These are phyloP conservation scores for Metschnikowia orientalis DNA, from an alignment of 805 yeast genomes.

Conservation along the genomic window DNA sequence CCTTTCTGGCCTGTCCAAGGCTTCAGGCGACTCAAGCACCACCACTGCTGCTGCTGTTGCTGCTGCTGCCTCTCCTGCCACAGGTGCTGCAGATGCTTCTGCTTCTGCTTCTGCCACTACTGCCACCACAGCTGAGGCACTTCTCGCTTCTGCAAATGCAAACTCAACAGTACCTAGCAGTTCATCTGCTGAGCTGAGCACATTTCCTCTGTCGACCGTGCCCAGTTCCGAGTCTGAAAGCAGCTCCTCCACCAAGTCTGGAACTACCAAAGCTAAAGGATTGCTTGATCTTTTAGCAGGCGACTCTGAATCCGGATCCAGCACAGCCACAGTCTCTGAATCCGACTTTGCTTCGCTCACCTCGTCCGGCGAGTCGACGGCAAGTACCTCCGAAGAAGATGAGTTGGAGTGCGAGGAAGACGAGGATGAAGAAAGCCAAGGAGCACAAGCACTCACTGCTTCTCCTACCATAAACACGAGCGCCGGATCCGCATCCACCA, in stretches of 20 bases:
- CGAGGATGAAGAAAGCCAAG: conserved; percentile 1
- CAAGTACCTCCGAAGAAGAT: conserved; percentile 1
- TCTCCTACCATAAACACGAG: too few relatives aligned
- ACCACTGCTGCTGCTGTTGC: conserved; percentile 1
- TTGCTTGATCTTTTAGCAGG: conserved; percentile 2
- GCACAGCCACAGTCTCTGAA: conserved; percentile 12
- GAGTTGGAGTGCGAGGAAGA: conserved; percentile 6
- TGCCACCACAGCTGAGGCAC: not conserved
- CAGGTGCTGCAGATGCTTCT: conserved; percentile 4
- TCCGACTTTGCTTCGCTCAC: conserved; percentile 34
- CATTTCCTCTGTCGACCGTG: too few relatives aligned
- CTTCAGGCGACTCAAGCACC: not conserved
- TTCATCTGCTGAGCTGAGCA: not conserved
- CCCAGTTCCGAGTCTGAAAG: not conserved
- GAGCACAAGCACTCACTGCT: too few relatives aligned
- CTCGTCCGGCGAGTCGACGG: not conserved
- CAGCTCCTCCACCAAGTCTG: conserved; percentile 23
- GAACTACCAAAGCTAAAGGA: conserved; percentile 28
- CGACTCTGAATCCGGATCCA: not conserved
- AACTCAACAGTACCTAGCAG: not conserved
- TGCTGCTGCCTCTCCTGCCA: conserved; percentile 2
- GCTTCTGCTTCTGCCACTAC: not conserved
- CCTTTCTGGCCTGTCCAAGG: not conserved
- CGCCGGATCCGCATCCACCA: conserved; percentile 8
- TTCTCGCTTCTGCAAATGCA: conserved; percentile 1